A percentile compares a stretch with the other conserved stretches of the same genome.
Evolutionary conservation across 805 yeast species (phyloP).

Genomic region (Candida loeiensis): DNA sequence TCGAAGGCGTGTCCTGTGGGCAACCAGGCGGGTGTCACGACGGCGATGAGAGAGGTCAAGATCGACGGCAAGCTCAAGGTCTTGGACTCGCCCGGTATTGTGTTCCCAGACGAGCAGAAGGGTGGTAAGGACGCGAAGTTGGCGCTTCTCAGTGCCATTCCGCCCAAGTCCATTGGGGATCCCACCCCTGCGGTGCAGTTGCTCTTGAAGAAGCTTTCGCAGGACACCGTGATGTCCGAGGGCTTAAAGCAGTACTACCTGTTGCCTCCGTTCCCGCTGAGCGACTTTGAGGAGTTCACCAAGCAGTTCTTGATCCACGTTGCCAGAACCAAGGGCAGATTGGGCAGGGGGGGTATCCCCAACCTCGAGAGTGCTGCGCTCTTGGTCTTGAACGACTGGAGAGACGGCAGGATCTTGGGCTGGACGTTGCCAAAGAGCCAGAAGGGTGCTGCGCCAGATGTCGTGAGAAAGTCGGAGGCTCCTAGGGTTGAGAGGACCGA

Average conservation of each 20-base stretch:
- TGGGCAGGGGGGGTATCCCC: constrained; percentile 91
- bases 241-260: constrained; percentile 69
- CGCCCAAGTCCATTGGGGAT: constrained; percentile 80
- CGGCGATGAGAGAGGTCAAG: constrained; percentile 86
- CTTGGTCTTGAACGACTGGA: constrained; percentile 87
- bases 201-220: constrained; percentile 71
- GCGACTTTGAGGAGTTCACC: constrained; percentile 70
- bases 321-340: constrained; percentile 88
- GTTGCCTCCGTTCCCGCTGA: constrained; percentile 74
- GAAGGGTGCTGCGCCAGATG: constrained; percentile 31
- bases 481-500: constrained; percentile 63
- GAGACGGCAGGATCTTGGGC: constrained; percentile 90
- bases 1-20: constrained; percentile 91
- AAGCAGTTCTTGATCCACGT: constrained; percentile 87
- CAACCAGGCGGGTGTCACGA: constrained; percentile 96
- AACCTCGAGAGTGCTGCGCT: constrained; percentile 82
- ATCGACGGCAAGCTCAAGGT: constrained; percentile 85
- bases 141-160: constrained; percentile 82
- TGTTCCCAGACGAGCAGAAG: constrained; percentile 68
- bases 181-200: constrained; percentile 78
- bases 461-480: constrained; percentile 41
- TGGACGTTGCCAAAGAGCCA: constrained; percentile 76
- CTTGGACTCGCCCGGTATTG: constrained; percentile 96
- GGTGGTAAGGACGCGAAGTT: constrained; percentile 69
- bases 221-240: constrained; percentile 72